Percentiles rank a stretch among this genome's conserved stretches.
Evolutionary conservation across 2,329 filamentous ascomycete species (phyloP).

Genomic region (Colletotrichum spaethianum): DNA sequence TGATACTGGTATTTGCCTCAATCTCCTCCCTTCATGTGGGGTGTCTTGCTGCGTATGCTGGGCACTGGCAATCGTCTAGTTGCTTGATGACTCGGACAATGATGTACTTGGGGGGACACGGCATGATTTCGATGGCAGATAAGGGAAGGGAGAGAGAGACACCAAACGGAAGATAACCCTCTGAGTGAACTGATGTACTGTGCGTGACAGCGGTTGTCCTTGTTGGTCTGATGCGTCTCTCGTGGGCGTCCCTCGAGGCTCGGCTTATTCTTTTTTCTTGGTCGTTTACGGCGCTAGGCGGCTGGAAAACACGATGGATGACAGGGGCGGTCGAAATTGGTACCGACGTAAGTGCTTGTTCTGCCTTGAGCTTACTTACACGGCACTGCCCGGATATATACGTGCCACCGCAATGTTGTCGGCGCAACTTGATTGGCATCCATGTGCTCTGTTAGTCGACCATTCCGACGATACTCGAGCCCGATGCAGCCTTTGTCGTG

Average conservation of each 20-base stretch:
- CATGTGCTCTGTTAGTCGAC: neutral
- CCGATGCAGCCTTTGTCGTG: slow-evolving; percentile 18
- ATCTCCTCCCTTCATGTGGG: slow-evolving; percentile 5
- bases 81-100: neutral
- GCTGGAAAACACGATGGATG: slow-evolving; percentile 16
- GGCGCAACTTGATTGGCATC: slow-evolving; percentile 30
- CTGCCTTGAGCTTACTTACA: slow-evolving; percentile 27
- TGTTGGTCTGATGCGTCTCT: slow-evolving; percentile 2
- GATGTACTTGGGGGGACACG: neutral
- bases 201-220: slow-evolving; percentile 5
- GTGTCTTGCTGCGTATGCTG: slow-evolving; percentile 1
- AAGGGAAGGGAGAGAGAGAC: neutral
- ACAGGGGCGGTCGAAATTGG: slow-evolving; percentile 8
- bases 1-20: neutral
- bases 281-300: neutral
- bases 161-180: neutral
- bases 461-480: neutral
- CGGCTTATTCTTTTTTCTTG: slow-evolving; percentile 5
- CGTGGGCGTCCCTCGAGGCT: slow-evolving; percentile 8
- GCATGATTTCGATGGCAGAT: neutral
- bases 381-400: slow-evolving; percentile 37
- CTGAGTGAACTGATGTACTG: neutral
- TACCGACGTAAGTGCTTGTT: slow-evolving; percentile 24
- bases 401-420: slow-evolving; percentile 33
- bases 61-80: neutral